Evolutionary conservation across 495 filamentous ascomycete species (phyloP), one percentile per base, ranked within the genome.

Genomic region (Penicillium macrosclerotiorum): DNA sequence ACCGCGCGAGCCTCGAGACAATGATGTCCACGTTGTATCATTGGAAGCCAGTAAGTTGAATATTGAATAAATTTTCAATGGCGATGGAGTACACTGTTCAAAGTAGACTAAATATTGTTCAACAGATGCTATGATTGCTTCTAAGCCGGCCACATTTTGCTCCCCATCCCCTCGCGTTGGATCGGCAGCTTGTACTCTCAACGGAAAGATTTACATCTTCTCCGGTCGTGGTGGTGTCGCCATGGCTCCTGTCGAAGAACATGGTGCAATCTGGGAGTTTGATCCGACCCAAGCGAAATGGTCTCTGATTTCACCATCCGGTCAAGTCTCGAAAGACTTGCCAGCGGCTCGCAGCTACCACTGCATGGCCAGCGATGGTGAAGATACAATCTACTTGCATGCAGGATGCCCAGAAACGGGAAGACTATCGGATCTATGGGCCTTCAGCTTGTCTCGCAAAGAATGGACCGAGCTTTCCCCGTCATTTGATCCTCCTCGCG

Each of bases 401-500:
- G 87, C 82, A 5, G 88, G 88, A 0, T 87, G 83, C 52, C 73
- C 78, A 1, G 67, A 76, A 3, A 75, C 70, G 6, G 79, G 73
- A 12, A 67, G 83, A 11, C 68, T 83, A 1, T 62, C 70, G 4
- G 88, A 91, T 62, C 57, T 89, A 0, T 91, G 88, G 88, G 75
- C 78, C 1, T 90, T 90, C 57, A 78, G 82, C 54, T 50, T 90
- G 8, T 66, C 62, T 25, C 69, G 64, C 18, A 56, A 72, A 23
- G 59, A 68, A 0, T 93, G 88, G 88, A 76, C 71, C 29, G 72
- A 80, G 34, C 71, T 83, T 22, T 72, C 83, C 0, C 51, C 75
- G 13, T 84, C 83, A 0, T 84, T 84, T 0, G 80, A 75, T 11
- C 73, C 78, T 1, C 60, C 76, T 0, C 74, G 84, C 3, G 83